These are phyloP conservation scores for Talaromyces nanjingensis DNA, from an alignment of 495 filamentous ascomycete species.

Conservation along the genomic window DNA sequence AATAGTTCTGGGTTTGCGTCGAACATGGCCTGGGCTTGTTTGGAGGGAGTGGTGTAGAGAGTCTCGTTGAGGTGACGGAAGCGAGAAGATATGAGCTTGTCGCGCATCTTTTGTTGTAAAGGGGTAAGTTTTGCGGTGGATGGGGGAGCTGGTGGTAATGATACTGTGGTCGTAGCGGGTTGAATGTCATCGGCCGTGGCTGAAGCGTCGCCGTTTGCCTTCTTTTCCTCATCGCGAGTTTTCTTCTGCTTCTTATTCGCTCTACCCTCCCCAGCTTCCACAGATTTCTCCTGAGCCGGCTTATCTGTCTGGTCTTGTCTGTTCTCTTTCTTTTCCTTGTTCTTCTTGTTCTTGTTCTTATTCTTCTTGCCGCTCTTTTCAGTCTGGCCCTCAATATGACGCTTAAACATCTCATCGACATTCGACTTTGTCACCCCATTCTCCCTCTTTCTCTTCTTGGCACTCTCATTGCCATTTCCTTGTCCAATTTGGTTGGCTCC, in stretches of 20 bases:
- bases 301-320: constrained; percentile 20
- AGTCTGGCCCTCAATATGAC: constrained; percentile 59
- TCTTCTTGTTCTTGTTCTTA: constrained; percentile 39
- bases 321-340: constrained; percentile 20
- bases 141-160: constrained; percentile 26
- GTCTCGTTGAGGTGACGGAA: constrained; percentile 97
- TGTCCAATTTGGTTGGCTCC: constrained; percentile 20
- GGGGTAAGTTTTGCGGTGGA: constrained; percentile 64
- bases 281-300: constrained; percentile 3
- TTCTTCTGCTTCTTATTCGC: constrained; percentile 29
- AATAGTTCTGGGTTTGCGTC: constrained; percentile 79
- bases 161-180: constrained; percentile 13
- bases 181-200: constrained; percentile 14
- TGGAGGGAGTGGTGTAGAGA: constrained; percentile 85
- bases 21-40: constrained; percentile 72
- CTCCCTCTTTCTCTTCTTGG: constrained; percentile 50
- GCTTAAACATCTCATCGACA: constrained; percentile 68
- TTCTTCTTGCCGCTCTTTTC: constrained; percentile 21
- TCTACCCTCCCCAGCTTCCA: constrained; percentile 7
- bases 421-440: constrained; percentile 58
- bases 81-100: constrained; percentile 85
- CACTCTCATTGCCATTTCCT: constrained; percentile 11
- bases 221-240: constrained; percentile 32
- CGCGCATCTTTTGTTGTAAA: constrained; percentile 85
- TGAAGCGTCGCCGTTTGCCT: constrained; percentile 17